These are phyloP conservation scores for Byssothecium circinans DNA, from an alignment of 2,329 filamentous ascomycete species.

Conservation along the genomic window DNA sequence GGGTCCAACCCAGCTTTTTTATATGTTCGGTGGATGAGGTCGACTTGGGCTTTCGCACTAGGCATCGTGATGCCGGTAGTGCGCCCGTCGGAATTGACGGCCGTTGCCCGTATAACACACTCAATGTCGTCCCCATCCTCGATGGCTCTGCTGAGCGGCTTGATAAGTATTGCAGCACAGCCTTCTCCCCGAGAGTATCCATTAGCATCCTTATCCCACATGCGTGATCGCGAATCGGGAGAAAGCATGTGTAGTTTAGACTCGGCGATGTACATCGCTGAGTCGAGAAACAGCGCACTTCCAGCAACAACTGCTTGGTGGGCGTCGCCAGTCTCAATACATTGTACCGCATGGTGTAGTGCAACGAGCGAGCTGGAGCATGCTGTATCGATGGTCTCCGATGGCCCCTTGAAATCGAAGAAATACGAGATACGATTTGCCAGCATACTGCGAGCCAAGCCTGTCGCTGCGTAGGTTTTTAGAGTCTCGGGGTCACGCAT, in stretches of 20 bases:
- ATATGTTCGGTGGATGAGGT: conserved; percentile 26
- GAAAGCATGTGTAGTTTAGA: conserved; percentile 6
- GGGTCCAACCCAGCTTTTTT: conserved; percentile 1
- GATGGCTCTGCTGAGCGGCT: conserved; percentile 18
- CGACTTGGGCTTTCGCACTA: conserved; percentile 36
- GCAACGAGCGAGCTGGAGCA: conserved; percentile 19
- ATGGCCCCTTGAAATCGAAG: conserved; percentile 18
- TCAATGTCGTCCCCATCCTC: conserved; percentile 21
- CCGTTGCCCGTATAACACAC: conserved; percentile 20
- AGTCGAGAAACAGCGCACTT: not conserved
- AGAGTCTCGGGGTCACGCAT: not conserved
- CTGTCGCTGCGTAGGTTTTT: not conserved
- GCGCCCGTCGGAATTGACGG: conserved; percentile 8
- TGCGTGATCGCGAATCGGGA: conserved; percentile 21
- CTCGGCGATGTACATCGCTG: not conserved
- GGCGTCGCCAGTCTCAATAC: conserved; percentile 1
- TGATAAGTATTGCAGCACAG: conserved; percentile 22
- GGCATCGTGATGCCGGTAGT: conserved; percentile 37
- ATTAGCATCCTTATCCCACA: conserved; percentile 23
- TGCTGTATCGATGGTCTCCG: conserved; percentile 19
- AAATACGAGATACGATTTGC: conserved; percentile 18
- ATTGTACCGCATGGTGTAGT: conserved; percentile 15
- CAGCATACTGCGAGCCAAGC: conserved; percentile 7
- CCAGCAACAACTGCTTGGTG: conserved; percentile 28
- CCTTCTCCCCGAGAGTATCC: conserved; percentile 30